Evolutionary conservation across 345 rosid genomes (phyloP), one percentile per base, ranked within the genome.

Genomic region (Boechera divaricarpa): DNA sequence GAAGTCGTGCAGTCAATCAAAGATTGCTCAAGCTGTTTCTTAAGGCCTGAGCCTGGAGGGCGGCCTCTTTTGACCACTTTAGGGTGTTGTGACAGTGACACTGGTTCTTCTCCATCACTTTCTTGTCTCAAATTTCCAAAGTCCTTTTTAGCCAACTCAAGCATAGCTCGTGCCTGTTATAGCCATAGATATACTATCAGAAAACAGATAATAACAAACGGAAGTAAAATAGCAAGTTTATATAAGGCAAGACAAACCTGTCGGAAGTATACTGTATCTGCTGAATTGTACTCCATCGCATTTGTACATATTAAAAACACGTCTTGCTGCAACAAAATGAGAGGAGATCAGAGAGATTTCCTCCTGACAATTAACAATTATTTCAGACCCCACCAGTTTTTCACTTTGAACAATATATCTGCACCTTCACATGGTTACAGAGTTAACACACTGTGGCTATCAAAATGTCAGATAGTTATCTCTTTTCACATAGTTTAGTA

Each of bases 281-380:
- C 82, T 5, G 96, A 77, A 86, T 94, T 94, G 69, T 94, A 94
- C 72, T 85, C 93, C 98, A 94, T 94, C 0, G 96, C 98, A 54
- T 94, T 94, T n/a, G 91, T 82, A 74, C 94, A 88, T 67, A 94
- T 76, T 52, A 91, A 69, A 82, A 86, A 84, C 70, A 94, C 87
- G 67, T 94, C 98, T 67, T 73, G 66, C 98, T 92, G 93, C 85
- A 76, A 33, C 18, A 24, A 36, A 24, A 29, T 5, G 35, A 45
- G 52, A 45, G 4, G 5, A n/a, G 11, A 67, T 70, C 66, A 70
- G 59, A 63, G 26, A 70, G 4, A 41, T 8, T 18, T 2, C 15
- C 2, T 49, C 61, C 5, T 62, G 69, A 16, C 26, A 72, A 4
- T 24, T 9, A 72, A 35, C 60, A 62, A 2, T n/a, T 2, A 35